phyloP scores from a whole-genome alignment of 352 stramenopile genomes.

The Phytophthora gonapodyides region DNA sequence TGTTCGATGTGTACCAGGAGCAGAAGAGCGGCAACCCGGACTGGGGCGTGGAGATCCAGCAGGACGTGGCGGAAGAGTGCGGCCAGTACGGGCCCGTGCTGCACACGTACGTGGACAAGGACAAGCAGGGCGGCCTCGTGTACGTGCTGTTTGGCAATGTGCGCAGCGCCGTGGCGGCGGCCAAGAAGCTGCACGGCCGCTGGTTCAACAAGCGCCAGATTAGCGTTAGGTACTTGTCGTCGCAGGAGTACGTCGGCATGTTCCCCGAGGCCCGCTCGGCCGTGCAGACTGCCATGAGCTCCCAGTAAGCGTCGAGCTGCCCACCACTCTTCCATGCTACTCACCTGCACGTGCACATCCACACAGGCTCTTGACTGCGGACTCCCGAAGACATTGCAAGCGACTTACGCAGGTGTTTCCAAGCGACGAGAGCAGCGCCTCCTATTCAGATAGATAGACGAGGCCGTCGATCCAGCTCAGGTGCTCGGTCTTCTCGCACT shows the following conservation, averaged over 20 bases:
- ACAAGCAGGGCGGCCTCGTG: conserved; percentile 86
- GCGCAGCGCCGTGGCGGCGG: conserved; percentile 55
- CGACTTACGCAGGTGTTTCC: conserved; percentile 5
- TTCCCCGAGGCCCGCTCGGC: conserved; percentile 79
- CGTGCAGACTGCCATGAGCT: conserved; percentile 57
- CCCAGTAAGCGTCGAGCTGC: conserved; percentile 32
- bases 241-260: conserved; percentile 90
- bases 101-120: conserved; percentile 82
- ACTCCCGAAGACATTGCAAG: not conserved
- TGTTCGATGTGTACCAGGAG: conserved; percentile 89
- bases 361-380: conserved; percentile 25
- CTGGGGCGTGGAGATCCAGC: conserved; percentile 87
- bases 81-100: conserved; percentile 70
- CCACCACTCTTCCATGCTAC: conserved; percentile 31
- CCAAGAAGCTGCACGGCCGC: conserved; percentile 82
- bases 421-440: conserved; percentile 2
- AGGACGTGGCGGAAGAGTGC: conserved; percentile 88
- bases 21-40: conserved; percentile 69
- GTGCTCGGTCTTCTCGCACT: conserved; percentile 19
- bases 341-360: conserved; percentile 34
- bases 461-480: conserved; percentile 7
- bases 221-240: conserved; percentile 84
- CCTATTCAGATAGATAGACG: conserved; percentile 16
- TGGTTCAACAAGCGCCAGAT: conserved; percentile 93
- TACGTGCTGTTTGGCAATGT: conserved; percentile 86